These are phyloP conservation scores for Lodderomyces metapsilosis DNA, from an alignment of 1,139 yeast species.

Conservation along the genomic window DNA sequence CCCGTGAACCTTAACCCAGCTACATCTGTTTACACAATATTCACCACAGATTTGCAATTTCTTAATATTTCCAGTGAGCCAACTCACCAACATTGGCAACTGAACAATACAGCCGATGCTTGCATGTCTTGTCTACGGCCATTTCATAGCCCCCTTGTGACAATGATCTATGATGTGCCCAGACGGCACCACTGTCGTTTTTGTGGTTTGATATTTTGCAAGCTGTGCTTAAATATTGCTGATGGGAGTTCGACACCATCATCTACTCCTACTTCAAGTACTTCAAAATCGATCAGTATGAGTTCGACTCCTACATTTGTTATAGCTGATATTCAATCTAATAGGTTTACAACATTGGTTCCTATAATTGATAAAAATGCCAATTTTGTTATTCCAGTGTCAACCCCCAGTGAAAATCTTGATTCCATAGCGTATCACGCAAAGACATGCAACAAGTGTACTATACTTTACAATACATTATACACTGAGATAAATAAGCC, in stretches of 20 bases:
- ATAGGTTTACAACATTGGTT: no score
- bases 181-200: slow-evolving; percentile 45
- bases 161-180: slow-evolving; percentile 11
- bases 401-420: no score
- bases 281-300: neutral
- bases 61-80: slow-evolving; percentile 25
- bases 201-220: slow-evolving; percentile 42
- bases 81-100: slow-evolving; percentile 44
- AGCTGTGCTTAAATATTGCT: slow-evolving; percentile 22
- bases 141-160: slow-evolving; percentile 29
- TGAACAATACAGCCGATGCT: slow-evolving; percentile 34
- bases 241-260: neutral
- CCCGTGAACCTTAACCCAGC: neutral
- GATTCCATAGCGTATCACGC: neutral
- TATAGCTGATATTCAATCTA: no score
- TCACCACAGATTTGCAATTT: neutral
- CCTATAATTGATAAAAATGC: slow-evolving; percentile 36
- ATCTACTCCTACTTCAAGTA: neutral
- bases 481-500: slow-evolving; percentile 1
- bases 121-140: slow-evolving; percentile 43
- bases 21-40: slow-evolving; percentile 1
- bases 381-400: slow-evolving; percentile 38
- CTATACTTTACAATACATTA: neutral
- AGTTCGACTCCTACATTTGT: no score
- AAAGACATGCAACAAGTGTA: slow-evolving; percentile 4